Percentiles rank a stretch among this genome's conserved stretches.
These are phyloP conservation scores for Jaminaea rosea DNA, from an alignment of 1,284 basidiomycete genomes.

Conservation along the genomic window DNA sequence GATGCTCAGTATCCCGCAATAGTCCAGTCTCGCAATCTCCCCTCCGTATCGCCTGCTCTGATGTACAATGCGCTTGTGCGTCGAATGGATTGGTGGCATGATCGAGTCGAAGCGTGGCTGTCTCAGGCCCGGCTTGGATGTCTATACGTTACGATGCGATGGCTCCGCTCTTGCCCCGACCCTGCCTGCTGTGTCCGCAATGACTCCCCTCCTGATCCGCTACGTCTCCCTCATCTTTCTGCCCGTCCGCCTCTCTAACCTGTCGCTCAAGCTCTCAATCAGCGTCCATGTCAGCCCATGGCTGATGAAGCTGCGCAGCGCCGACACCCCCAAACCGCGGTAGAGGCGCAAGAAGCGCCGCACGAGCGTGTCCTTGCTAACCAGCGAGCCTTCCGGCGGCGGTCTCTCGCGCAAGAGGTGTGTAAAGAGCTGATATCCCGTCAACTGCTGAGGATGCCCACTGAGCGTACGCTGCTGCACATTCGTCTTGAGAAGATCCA, in stretches of 20 bases:
- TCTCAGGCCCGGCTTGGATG: no score
- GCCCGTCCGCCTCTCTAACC: constrained; percentile 25
- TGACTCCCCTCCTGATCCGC: background rate
- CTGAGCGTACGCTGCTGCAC: constrained; percentile 78
- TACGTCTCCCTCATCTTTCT: constrained; percentile 2
- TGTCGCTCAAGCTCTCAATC: constrained; percentile 37
- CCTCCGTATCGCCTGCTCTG: no score
- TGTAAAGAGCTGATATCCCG: constrained; percentile 61
- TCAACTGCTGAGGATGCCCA: constrained; percentile 59
- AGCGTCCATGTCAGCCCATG: constrained; percentile 46
- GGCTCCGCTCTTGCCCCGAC: no score
- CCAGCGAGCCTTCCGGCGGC: constrained; percentile 50
- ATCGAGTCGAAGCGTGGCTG: no score
- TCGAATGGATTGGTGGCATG: no score
- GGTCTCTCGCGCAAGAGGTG: constrained; percentile 71
- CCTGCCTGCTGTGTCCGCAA: no score
- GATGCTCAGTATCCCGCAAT: no score
- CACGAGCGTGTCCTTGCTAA: constrained; percentile 52
- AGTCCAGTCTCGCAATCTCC: no score
- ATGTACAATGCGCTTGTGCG: no score
- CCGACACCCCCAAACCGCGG: constrained; percentile 40
- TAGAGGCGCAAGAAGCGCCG: constrained; percentile 37
- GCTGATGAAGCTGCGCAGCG: constrained; percentile 42
- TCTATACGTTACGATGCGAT: no score
- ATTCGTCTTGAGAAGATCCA: constrained; percentile 76